Evolutionary conservation across 345 rosid species (phyloP).

Genomic region (Punica granatum): DNA sequence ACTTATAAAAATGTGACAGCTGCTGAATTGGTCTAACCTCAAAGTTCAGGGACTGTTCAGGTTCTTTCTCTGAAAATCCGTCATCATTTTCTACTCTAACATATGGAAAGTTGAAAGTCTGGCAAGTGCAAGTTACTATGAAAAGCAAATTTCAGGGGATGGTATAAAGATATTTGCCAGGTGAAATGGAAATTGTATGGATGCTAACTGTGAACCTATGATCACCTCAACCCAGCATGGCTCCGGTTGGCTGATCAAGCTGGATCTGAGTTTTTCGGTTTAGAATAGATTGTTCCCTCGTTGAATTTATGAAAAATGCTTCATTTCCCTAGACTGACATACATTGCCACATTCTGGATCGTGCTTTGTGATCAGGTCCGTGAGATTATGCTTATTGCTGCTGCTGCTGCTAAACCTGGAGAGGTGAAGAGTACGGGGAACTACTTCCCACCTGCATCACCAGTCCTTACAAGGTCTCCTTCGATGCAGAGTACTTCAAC

Average conservation of each 20-base stretch:
- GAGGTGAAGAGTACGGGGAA: slow-evolving; percentile 36
- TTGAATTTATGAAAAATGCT: not conserved
- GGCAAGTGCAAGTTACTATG: not conserved
- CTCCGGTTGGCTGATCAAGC: not conserved
- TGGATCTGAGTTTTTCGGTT: not conserved
- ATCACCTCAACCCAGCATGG: not conserved
- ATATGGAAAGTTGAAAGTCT: not conserved
- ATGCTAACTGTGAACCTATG: not conserved
- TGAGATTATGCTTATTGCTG: slow-evolving; percentile 61
- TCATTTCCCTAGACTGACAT: not conserved
- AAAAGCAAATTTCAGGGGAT: not conserved
- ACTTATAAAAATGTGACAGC: not conserved
- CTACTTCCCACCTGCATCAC: slow-evolving; percentile 37
- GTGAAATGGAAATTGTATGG: not conserved
- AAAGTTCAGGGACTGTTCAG: no score
- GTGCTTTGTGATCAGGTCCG: slow-evolving; percentile 34
- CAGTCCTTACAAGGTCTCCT: slow-evolving; percentile 70
- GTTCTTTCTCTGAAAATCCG: not conserved
- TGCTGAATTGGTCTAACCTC: no score
- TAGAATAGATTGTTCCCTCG: not conserved
- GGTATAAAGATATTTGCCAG: not conserved
- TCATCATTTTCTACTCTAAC: not conserved
- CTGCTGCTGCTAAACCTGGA: slow-evolving; percentile 41
- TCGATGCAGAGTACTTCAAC: slow-evolving; percentile 66
- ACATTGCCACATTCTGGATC: not conserved